Percentiles rank a stretch among this genome's conserved stretches.
phyloP scores from a whole-genome alignment of 2,329 filamentous ascomycete species.

The Ophiostoma quercus region DNA sequence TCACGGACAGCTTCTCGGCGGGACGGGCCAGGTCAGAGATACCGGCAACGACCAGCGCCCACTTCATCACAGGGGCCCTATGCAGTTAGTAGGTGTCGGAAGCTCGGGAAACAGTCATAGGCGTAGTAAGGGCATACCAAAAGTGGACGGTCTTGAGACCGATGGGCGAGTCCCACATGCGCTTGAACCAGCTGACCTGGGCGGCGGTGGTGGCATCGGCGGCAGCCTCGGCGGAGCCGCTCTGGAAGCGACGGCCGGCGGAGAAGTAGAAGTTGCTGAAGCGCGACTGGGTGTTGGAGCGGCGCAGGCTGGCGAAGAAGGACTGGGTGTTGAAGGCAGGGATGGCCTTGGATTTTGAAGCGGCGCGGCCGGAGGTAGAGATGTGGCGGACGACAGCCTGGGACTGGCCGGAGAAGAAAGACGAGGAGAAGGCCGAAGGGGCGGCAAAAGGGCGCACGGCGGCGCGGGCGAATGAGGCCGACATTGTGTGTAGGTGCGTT shows the following conservation, averaged over 20 bases:
- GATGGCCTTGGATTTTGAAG: slow-evolving; percentile 36
- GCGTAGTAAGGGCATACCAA: slow-evolving; percentile 54
- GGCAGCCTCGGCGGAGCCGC: slow-evolving; percentile 32
- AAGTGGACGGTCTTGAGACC: slow-evolving; percentile 95
- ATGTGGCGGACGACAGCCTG: slow-evolving; percentile 22
- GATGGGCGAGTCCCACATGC: slow-evolving; percentile 76
- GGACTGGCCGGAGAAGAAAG: slow-evolving; percentile 29
- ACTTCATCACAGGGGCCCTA: slow-evolving; percentile 96
- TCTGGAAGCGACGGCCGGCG: slow-evolving; percentile 60
- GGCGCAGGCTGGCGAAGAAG: slow-evolving; percentile 40
- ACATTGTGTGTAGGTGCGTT: slow-evolving; percentile 33
- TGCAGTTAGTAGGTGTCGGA: not conserved
- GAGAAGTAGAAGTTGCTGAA: slow-evolving; percentile 30
- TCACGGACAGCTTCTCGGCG: slow-evolving; percentile 85
- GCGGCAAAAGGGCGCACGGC: slow-evolving; percentile 51
- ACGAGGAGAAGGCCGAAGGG: slow-evolving; percentile 43
- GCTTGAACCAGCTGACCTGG: slow-evolving; percentile 59
- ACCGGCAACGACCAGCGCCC: slow-evolving; percentile 87
- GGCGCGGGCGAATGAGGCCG: slow-evolving; percentile 49
- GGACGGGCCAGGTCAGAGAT: slow-evolving; percentile 88
- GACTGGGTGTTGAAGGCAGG: slow-evolving; percentile 8
- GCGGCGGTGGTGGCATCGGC: slow-evolving; percentile 39
- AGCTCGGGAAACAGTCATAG: too few relatives aligned
- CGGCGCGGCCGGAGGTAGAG: slow-evolving; percentile 17
- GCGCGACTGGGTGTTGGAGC: slow-evolving; percentile 40